Evolutionary conservation across 1,284 basidiomycete genomes (phyloP).

Genomic region (Coniferiporia weirii): DNA sequence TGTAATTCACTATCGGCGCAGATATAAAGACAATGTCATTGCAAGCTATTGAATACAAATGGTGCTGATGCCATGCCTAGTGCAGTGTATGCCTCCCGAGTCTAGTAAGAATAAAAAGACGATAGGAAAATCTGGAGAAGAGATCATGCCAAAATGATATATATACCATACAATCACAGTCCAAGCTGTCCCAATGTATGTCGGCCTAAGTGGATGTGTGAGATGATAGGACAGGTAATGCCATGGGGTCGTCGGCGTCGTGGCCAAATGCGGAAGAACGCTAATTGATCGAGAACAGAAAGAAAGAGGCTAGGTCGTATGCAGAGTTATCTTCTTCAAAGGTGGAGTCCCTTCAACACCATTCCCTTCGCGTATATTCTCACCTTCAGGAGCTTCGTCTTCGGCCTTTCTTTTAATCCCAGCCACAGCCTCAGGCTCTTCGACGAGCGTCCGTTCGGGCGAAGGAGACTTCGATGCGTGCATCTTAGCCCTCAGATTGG

Average conservation of each 20-base stretch:
- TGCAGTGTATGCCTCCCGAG: conserved; percentile 2
- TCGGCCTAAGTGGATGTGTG: background rate
- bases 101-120: conserved; percentile 10
- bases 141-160: conserved; percentile 5
- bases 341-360: conserved; percentile 22
- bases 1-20: background rate
- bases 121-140: background rate
- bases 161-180: background rate
- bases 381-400: conserved; percentile 17
- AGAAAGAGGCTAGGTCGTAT: conserved; percentile 1
- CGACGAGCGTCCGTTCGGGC: conserved; percentile 15
- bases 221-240: too few species aligned
- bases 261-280: too few species aligned
- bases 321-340: conserved; percentile 20
- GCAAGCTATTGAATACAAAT: conserved; percentile 11
- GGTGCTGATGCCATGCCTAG: conserved; percentile 5
- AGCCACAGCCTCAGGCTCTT: conserved; percentile 6
- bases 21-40: conserved; percentile 3
- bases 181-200: background rate
- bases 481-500: background rate
- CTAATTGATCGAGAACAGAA: background rate
- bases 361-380: conserved; percentile 1
- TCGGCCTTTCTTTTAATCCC: conserved; percentile 30
- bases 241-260: too few species aligned
- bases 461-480: conserved; percentile 18